phyloP scores from a whole-genome alignment of 1,284 basidiomycete genomes.

The Microbotryum violaceum region DNA sequence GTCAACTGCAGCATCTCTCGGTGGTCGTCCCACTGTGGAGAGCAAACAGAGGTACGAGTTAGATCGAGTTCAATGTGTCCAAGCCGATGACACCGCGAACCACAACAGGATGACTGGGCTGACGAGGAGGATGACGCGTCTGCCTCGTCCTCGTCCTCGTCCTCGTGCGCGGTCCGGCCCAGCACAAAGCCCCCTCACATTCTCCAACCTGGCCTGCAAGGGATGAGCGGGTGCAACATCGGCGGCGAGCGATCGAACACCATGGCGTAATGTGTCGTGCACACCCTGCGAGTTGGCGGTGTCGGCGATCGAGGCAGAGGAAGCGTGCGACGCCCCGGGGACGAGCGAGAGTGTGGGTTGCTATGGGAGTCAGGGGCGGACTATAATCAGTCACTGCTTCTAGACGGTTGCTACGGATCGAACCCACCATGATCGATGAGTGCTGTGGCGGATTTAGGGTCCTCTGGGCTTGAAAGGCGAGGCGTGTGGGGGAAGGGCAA shows the following conservation, averaged over 20 bases:
- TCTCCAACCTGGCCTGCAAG: conserved; percentile 58
- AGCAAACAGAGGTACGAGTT: background rate
- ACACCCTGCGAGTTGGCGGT: conserved; percentile 64
- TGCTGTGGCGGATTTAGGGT: no score
- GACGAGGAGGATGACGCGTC: background rate
- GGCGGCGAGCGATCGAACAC: conserved; percentile 62
- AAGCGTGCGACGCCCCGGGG: conserved; percentile 46
- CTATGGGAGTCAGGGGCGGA: conserved; percentile 40
- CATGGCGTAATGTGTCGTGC: conserved; percentile 69
- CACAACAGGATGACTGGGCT: background rate
- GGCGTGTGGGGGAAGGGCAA: background rate
- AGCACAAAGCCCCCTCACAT: conserved; percentile 44
- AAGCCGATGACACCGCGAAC: background rate
- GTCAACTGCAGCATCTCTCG: conserved; percentile 80
- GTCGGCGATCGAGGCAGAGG: conserved; percentile 57
- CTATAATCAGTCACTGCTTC: background rate
- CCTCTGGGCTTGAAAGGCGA: background rate
- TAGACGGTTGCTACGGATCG: no score
- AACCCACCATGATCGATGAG: background rate
- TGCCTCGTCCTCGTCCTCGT: no score
- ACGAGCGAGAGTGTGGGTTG: conserved; percentile 60
- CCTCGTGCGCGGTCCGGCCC: background rate
- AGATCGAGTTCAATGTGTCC: background rate
- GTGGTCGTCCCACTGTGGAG: conserved; percentile 76
- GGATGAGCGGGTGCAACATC: conserved; percentile 55